phyloP scores from a whole-genome alignment of 208 protist genomes.

The Acanthamoeba sp. region DNA sequence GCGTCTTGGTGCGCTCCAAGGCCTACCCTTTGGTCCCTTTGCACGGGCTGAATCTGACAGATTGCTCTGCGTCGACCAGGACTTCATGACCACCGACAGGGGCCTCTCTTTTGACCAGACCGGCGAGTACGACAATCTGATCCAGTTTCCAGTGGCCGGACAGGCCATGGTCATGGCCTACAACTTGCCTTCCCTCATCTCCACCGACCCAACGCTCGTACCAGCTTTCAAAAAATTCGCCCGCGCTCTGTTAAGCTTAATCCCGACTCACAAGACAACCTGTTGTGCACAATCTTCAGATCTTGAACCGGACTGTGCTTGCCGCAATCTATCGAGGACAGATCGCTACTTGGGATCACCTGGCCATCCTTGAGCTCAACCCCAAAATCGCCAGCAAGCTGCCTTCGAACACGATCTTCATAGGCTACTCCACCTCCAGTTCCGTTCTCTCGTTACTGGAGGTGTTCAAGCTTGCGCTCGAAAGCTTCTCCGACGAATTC shows the following conservation, averaged over 20 bases:
- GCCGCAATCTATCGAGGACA: background rate
- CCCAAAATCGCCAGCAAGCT: background rate
- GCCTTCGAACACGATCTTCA: background rate
- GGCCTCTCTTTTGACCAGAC: background rate
- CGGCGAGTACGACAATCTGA: background rate
- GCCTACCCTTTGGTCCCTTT: too few species aligned
- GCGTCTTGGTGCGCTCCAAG: background rate
- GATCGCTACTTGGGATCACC: background rate
- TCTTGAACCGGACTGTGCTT: constrained; percentile 15
- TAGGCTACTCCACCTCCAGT: background rate
- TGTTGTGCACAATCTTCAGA: background rate
- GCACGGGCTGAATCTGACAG: background rate
- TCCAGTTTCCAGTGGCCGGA: constrained; percentile 7
- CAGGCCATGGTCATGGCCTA: constrained; percentile 37
- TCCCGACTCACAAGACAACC: background rate
- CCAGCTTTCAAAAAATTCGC: background rate
- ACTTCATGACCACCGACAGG: background rate
- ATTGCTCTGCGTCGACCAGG: background rate
- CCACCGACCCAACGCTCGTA: background rate
- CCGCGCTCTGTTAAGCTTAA: background rate
- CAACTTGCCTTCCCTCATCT: background rate
- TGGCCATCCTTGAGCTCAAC: constrained; percentile 2
- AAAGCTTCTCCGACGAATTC: background rate
- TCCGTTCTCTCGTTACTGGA: background rate
- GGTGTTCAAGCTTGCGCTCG: constrained; percentile 12